These are phyloP conservation scores for Epichloe amarillans DNA, from an alignment of 2,329 filamentous ascomycete species.

Conservation along the genomic window DNA sequence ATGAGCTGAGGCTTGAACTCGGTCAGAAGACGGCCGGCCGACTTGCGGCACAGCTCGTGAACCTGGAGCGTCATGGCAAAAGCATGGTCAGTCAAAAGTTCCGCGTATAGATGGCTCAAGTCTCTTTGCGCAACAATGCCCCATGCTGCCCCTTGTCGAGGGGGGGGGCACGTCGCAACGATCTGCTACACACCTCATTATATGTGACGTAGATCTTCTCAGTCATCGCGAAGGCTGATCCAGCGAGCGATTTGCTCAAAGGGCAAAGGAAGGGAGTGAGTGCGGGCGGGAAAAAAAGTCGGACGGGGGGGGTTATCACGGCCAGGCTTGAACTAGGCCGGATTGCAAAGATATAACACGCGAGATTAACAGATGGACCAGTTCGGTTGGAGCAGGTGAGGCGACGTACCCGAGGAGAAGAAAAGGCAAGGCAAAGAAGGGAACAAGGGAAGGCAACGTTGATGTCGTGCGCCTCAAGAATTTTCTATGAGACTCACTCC, in stretches of 20 bases:
- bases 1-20: slow-evolving; percentile 89
- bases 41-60: slow-evolving; percentile 89
- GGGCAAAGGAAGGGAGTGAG: no score
- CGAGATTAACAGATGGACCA: no score
- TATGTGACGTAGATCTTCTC: slow-evolving; percentile 85
- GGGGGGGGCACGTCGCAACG: no score
- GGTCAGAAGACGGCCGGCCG: slow-evolving; percentile 67
- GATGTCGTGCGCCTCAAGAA: background rate
- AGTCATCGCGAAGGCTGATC: slow-evolving; percentile 45
- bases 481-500: background rate
- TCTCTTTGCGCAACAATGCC: background rate
- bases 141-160: background rate
- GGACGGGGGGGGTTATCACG: no score
- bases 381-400: background rate
- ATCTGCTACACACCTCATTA: slow-evolving; percentile 56
- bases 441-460: background rate
- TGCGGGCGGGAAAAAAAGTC: no score
- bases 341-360: no score
- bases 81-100: background rate
- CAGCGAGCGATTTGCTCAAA: no score
- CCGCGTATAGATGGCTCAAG: background rate
- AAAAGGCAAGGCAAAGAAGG: background rate
- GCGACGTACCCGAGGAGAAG: slow-evolving; percentile 9
- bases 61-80: slow-evolving; percentile 42
- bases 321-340: no score